Base-by-base conservation (phyloP, 805 yeast genomes). In the Myxozyma geophila region DNA sequence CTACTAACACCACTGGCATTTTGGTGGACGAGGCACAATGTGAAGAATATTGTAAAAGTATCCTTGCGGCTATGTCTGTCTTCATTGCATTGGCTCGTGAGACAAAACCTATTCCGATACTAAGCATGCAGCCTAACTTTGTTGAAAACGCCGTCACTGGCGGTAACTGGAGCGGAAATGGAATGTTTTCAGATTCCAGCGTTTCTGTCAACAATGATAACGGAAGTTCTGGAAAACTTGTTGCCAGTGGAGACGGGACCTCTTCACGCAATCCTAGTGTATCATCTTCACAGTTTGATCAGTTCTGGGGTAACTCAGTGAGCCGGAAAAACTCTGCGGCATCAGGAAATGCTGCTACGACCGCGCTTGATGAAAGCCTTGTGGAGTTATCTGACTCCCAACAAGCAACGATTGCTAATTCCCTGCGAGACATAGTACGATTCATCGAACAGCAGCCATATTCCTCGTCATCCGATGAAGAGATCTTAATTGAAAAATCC, bases 401-500 rank as follows among this genome's bases (percentile, higher is more conserved):
- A 23, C 56, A 54, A 8, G 28, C 62, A 0, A 40, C 54, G 13
- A 47, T 64, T 47, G 52, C 56, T 2, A 54, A 47, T 33, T 51
- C 49, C 37, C 35, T 60, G 7, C 67, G 68, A 8, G 68, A 63
- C 17, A n/a, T 62, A 2, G 21, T 47, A 15, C 47, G 59, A 4
- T 64, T 59, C 33, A 35, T 66, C 9, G 63, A 60, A 15, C 64
- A 55, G 23, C 68, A 59, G 57, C 15, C 66, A 10, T 63, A 49
- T 33, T 37, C 46, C 9, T 10, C 41, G 4, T 36, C 52, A 1
- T 37, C 64, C 10, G 63, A 62, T 36, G 68, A 58, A 44, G 58
- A 46, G n/a, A 35, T 50, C 2, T 19, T 66, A 9, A 52, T 54
- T 10, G 62, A 66, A 46, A 64, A 59, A 23, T 54, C 60, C 1